Evolutionary conservation across 257 asterid genomes (phyloP), one percentile per base, ranked within the genome.

Genomic region (Craterostigma plantagineum): DNA sequence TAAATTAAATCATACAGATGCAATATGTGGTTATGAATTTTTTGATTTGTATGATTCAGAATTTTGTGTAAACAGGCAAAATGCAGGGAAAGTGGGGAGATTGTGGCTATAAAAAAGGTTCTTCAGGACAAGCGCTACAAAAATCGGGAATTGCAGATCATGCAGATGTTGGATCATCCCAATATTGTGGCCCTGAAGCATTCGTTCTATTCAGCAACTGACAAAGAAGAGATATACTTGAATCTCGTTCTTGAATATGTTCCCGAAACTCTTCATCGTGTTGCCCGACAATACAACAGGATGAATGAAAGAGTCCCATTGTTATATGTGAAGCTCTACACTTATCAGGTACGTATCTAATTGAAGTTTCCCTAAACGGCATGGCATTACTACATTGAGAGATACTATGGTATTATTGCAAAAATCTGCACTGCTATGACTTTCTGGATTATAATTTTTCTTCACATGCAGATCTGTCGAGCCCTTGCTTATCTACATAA

Each of bases 71-170:
- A 51, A 39, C 42, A 70, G 71, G 68, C 78, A 7, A 70, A 66
- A 35, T 70, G 78, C 56, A 58, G 66, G 1, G 78, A 70, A 56
- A 66, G 65, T 0, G 70, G 78, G 11, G 74, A 70, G 56, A 52
- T 65, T 14, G 78, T 70, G n/a, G 78, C 78, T 10, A 70, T 70
- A 53, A 70, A 70, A 65, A 70, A 70, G 61, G 78, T 70, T 43
- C 54, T 70, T 13, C 78, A 70, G 18, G 79, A 71, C 39, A 66
- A 53, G 53, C 53, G 79, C 66, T 71, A 71, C 35, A 71, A 71
- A 65, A 71, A 71, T 57, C 49, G 79, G 46, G 79, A 71, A 30
- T 55, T 66, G 37, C 75, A 66, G 56, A 63, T 63, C 50, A 67
- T 71, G 79, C 75, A 67, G 18, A 27, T 64, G 33, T 64, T 71